phyloP scores from a whole-genome alignment of 2,329 filamentous ascomycete genomes.

The Ceratocystis diversiconidia region DNA sequence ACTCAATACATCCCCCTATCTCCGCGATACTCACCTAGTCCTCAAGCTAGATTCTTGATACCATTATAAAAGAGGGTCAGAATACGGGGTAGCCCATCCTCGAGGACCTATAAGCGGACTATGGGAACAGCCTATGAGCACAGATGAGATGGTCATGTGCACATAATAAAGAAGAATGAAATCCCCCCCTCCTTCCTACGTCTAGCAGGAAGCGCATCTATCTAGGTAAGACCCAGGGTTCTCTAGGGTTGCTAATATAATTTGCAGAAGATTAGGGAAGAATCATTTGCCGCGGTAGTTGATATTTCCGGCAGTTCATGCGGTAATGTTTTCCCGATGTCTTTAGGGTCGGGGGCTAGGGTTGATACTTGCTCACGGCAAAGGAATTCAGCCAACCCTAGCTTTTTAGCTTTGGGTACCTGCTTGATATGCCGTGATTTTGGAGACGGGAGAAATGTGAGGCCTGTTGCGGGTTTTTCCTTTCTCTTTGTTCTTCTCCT shows the following conservation, averaged over 20 bases:
- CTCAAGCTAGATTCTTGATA: too few species aligned
- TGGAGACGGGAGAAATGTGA: background rate
- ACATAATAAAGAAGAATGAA: background rate
- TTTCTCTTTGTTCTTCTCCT: background rate
- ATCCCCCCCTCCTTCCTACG: background rate
- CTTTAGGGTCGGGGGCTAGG: background rate
- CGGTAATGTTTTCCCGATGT: background rate
- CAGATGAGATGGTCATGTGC: background rate
- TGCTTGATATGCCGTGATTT: background rate
- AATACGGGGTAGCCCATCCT: background rate
- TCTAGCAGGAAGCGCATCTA: background rate
- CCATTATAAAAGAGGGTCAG: background rate
- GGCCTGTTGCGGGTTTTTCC: background rate
- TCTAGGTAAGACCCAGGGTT: background rate
- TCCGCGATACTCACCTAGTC: too few species aligned
- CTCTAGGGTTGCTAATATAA: background rate
- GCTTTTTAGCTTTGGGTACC: background rate
- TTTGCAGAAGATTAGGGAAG: background rate
- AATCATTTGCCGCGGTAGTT: background rate
- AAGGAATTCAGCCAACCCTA: background rate
- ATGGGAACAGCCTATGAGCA: background rate
- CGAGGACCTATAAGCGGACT: background rate
- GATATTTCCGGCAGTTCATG: background rate
- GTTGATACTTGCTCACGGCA: background rate
- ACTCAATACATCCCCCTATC: too few species aligned